These are phyloP conservation scores for Pleurotus salmoneostramineus DNA, from an alignment of 768 basidiomycete species.

Conservation along the genomic window DNA sequence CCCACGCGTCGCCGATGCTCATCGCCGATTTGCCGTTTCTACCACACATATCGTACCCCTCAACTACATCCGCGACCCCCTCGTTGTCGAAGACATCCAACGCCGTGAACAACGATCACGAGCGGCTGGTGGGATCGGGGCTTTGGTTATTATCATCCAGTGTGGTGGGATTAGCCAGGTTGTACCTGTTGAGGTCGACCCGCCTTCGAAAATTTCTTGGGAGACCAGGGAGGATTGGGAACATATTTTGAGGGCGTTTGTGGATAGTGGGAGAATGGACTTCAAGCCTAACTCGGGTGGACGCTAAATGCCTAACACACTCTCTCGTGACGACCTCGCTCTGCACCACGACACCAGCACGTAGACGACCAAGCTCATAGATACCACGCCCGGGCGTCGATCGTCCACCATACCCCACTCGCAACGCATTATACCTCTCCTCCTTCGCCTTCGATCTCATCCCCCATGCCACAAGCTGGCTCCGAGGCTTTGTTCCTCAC, in stretches of 20 bases:
- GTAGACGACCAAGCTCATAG: background rate
- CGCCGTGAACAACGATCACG: conserved; percentile 80
- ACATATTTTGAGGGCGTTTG: conserved; percentile 50
- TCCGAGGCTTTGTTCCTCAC: background rate
- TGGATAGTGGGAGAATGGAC: background rate
- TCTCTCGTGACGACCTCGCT: background rate
- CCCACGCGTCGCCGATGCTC: conserved; percentile 60
- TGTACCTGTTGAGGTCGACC: conserved; percentile 85
- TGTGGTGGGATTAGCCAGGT: conserved; percentile 76
- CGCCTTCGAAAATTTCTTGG: conserved; percentile 74
- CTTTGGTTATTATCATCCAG: conserved; percentile 71
- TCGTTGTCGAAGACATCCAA: conserved; percentile 73
- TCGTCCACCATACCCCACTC: background rate
- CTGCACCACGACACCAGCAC: background rate
- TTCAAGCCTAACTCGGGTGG: background rate
- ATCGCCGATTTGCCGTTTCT: conserved; percentile 54
- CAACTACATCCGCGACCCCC: conserved; percentile 66
- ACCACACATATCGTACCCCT: conserved; percentile 70
- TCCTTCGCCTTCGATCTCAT: background rate
- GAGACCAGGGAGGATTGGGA: conserved; percentile 73
- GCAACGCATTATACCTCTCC: background rate
- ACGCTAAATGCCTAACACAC: background rate
- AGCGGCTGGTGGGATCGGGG: conserved; percentile 70
- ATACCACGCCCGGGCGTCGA: background rate
- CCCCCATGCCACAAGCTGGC: background rate